phyloP scores from a whole-genome alignment of 2,329 filamentous ascomycete genomes.

The Balansia obtecta region DNA sequence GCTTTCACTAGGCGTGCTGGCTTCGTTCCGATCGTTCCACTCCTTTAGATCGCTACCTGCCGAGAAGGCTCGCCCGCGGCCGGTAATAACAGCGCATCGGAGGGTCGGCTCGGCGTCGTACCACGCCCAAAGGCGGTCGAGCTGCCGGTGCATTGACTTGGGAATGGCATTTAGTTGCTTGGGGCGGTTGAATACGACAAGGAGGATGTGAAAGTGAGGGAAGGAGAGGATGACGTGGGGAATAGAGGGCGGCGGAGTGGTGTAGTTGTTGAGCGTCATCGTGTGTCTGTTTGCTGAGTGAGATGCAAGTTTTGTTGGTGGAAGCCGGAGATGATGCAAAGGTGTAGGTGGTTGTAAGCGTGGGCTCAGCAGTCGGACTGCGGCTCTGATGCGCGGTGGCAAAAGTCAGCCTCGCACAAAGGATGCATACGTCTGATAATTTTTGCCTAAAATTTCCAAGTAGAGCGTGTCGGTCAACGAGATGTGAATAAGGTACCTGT shows the following conservation, averaged over 20 bases:
- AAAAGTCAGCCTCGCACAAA: too few relatives aligned
- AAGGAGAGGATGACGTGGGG: conserved; percentile 27
- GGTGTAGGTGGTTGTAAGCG: conserved; percentile 2
- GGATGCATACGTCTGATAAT: too few relatives aligned
- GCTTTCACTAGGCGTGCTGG: conserved; percentile 1
- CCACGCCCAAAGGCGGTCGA: conserved; percentile 41
- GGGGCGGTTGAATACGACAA: conserved; percentile 49
- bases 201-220: conserved; percentile 9
- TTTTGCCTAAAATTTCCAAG: too few relatives aligned
- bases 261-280: conserved; percentile 11
- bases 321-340: not conserved
- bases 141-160: conserved; percentile 32
- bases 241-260: conserved; percentile 27
- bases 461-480: too few relatives aligned
- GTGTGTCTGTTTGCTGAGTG: not conserved
- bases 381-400: not conserved
- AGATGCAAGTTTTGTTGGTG: not conserved
- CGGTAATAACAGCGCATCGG: conserved; percentile 51
- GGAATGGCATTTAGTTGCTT: conserved; percentile 45
- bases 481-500: too few relatives aligned
- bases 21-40: conserved; percentile 36
- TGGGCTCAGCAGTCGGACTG: not conserved
- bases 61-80: conserved; percentile 52
- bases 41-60: conserved; percentile 58
- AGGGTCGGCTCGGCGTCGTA: conserved; percentile 50